Evolutionary conservation across 2,329 filamentous ascomycete species (phyloP), one percentile per base, ranked within the genome.

Genomic region (Fusarium fracticaudum): DNA sequence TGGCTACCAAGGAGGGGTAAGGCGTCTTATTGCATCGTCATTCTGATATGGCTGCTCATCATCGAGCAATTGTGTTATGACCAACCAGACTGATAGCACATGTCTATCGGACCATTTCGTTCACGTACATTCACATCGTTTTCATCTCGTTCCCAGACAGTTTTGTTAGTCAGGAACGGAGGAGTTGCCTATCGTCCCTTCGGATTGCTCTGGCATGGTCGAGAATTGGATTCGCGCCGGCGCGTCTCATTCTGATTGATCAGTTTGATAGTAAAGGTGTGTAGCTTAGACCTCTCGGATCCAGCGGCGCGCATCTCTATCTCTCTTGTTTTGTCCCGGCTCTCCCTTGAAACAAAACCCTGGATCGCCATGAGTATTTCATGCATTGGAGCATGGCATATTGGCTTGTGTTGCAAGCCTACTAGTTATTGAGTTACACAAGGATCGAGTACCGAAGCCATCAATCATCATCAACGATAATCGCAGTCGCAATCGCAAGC

Each of bases 11-110:
- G 72, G 54, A 68, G 58, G 60, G 59, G 55, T 69, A 53, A 60
- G 64, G 67, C 55, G 62, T 58, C 64, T 68, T 68, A 44, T 48
- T 55, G 45, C 64, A 74, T 75, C 76, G 76, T 77, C 76, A 77
- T 77, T 75, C 73, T 77, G 75, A 62, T 64, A 57, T 61, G 54
- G 68, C 63, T 78, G 72, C 76, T 77, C 74, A 77, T 77, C 72
- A 77, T 74, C 61, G 69, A 73, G 41, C 41, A 64, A 43, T 57
- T 61, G 12, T 48, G 35, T 44, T 24, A 59, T 47, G 58, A 48
- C 63, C 60, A 59, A 61, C 62, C 60, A 61, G 47, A 43, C 50
- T 45, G 20, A 69, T 62, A 41, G 53, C 47, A 57, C 45, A 60
- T 74, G 55, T 45, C 53, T 53, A 55, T 57, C 55, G 43, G 57